Base-by-base conservation (phyloP, 2,329 filamentous ascomycete genomes). In the Neoscytalidium dimidiatum region DNA sequence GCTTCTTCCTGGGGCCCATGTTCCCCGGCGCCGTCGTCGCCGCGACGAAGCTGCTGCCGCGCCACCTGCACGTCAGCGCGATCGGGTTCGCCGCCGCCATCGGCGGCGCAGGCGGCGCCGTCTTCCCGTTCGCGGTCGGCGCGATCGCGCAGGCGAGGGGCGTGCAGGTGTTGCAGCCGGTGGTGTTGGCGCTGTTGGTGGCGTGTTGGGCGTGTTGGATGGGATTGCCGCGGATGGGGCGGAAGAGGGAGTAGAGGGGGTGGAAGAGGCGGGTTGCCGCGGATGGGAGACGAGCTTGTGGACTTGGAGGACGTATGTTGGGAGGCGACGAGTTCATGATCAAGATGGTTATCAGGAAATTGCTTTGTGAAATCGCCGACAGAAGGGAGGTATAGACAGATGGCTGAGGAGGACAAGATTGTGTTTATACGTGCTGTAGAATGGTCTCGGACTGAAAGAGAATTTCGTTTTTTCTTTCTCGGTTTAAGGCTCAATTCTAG, bases 81-180 rank as follows among this genome's bases (percentile, higher is more conserved):
- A 92, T 96, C 67, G 92, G 92, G 0, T 94, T 96, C 70, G 89
- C 90, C 0, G 88, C 90, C 0, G 91, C 92, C 0, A 88, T 94
- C 74, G 92, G 92, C 2, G 89, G 90, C 0, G 85, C 84, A 2
- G 92, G 92, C 0, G 91, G 89, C 0, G 89, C 90, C 74, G 75
- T 83, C 1, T 91, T 76, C 82, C 90, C 51, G 81, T 92, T 82
- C 64, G 84, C 85, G 0, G 86, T 91, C 0, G 90, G 90, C 3
- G 88, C 88, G 2, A 87, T 92, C 71, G 88, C 90, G 3, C 84
- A 88, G 73, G 79, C 80, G 1, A 85, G 81, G 67, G 86, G 86
- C 8, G 86, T 88, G 11, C 75, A 83, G 73, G 85, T 88, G 1
- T 71, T 89, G 70, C 85, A 88, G 75, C 86, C 86, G 3, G 84